Evolutionary conservation across 208 protist species (phyloP).

Genomic region (Leptomonas pyrrhocoris): DNA sequence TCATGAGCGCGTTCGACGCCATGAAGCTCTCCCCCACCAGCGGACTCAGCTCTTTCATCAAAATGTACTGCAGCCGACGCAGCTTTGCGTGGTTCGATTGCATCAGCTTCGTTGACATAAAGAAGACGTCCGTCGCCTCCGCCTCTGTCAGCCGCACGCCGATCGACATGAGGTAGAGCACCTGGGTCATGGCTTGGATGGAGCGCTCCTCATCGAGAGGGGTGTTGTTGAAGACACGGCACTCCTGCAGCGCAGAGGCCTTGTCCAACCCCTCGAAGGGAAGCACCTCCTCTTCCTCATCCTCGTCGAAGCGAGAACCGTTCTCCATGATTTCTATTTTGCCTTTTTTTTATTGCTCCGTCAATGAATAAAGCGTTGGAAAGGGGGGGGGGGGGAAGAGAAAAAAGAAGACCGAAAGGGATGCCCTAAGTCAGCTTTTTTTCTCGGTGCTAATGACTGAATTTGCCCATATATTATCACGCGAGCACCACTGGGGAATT

Average conservation of each 20-base stretch:
- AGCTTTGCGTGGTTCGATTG: constrained; percentile 96
- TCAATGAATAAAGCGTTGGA: no score
- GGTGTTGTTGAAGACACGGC: constrained; percentile 94
- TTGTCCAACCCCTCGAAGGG: constrained; percentile 95
- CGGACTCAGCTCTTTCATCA: constrained; percentile 97
- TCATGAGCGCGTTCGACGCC: constrained; percentile 96
- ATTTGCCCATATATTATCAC: no score
- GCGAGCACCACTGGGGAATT: no score
- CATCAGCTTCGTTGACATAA: constrained; percentile 98
- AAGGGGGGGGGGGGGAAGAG: no score
- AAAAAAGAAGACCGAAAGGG: no score
- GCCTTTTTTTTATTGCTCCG: constrained; percentile 3
- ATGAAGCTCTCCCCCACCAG: constrained; percentile 97
- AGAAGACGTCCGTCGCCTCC: constrained; percentile 98
- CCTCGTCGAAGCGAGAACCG: constrained; percentile 61
- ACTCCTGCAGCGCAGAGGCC: constrained; percentile 94
- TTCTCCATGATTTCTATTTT: constrained; percentile 25
- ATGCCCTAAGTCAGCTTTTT: no score
- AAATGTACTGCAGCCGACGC: constrained; percentile 96
- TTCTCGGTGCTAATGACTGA: no score
- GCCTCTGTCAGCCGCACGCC: constrained; percentile 91
- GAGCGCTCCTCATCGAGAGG: constrained; percentile 90
- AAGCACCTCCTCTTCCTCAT: constrained; percentile 79
- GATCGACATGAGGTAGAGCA: constrained; percentile 95
- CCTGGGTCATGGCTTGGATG: constrained; percentile 92